Conservation (phyloP, 2,329 filamentous ascomycete species). For the Aspergillus cejpii region DNA sequence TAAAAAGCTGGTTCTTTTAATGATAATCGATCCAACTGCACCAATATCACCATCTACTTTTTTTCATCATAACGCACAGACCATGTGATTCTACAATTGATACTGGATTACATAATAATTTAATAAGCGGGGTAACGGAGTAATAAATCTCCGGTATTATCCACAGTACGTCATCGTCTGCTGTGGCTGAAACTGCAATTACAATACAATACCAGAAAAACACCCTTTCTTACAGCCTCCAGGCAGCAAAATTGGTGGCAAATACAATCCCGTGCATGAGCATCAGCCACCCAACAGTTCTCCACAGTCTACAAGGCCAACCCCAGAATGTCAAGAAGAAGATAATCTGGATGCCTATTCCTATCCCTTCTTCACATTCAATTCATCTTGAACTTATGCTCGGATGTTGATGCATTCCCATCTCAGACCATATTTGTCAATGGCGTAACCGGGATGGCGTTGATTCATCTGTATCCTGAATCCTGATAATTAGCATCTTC, state of each 20-base stretch:
- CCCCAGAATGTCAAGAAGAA: no score
- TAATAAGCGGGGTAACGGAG: neutral
- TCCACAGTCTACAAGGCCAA: neutral
- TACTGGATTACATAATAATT: slow-evolving; percentile 9
- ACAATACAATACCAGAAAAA: slow-evolving; percentile 2
- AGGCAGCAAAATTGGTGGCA: neutral
- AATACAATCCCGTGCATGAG: neutral
- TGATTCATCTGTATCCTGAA: neutral
- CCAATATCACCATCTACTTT: no score
- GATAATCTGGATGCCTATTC: slow-evolving; percentile 6
- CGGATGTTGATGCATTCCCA: neutral
- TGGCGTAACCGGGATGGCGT: neutral
- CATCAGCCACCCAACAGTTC: no score
- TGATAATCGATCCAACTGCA: no score
- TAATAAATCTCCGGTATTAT: slow-evolving; percentile 2
- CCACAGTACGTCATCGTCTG: neutral
- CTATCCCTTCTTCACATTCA: neutral
- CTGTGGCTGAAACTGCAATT: slow-evolving; percentile 1
- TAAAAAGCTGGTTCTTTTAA: no score
- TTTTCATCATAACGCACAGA: slow-evolving; percentile 20
- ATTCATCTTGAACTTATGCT: no score
- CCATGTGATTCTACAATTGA: slow-evolving; percentile 8
- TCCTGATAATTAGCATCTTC: slow-evolving; percentile 2
- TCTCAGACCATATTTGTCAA: neutral
- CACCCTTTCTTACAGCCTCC: neutral